Conservation (phyloP, 2,329 filamentous ascomycete genomes). For the Pseudophaeomoniella oleicola region DNA sequence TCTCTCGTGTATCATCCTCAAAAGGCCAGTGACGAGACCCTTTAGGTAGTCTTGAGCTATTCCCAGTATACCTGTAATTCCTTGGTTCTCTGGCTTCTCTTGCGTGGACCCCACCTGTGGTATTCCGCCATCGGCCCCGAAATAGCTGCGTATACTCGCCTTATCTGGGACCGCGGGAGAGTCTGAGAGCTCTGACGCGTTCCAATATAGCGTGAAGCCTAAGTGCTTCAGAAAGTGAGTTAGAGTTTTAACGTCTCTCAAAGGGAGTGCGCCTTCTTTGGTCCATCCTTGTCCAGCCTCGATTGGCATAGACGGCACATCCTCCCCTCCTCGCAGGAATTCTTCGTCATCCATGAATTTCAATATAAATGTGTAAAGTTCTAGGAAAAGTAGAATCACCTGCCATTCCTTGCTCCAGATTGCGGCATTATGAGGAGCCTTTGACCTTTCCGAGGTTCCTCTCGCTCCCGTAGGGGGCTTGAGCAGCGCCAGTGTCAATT, state of each 20-base stretch:
- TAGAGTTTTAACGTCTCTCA: slow-evolving; percentile 58
- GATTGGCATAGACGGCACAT: slow-evolving; percentile 10
- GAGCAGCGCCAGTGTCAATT: slow-evolving; percentile 42
- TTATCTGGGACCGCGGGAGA: slow-evolving; percentile 22
- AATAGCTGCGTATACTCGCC: slow-evolving; percentile 31
- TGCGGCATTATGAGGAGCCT: slow-evolving; percentile 19
- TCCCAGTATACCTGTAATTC: slow-evolving; percentile 51
- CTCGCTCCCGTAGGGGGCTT: slow-evolving; percentile 28
- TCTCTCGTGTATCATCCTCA: slow-evolving; percentile 82
- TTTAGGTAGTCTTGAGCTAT: slow-evolving; percentile 68
- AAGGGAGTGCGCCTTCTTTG: slow-evolving; percentile 49
- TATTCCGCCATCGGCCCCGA: slow-evolving; percentile 16
- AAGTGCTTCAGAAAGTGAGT: slow-evolving; percentile 81
- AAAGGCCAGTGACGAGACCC: slow-evolving; percentile 60
- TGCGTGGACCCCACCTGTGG: slow-evolving; percentile 11
- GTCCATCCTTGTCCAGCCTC: slow-evolving; percentile 3
- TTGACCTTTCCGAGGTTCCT: slow-evolving; percentile 14
- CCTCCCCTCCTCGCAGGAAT: slow-evolving; percentile 53
- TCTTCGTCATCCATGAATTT: slow-evolving; percentile 94
- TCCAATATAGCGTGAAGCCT: slow-evolving; percentile 78
- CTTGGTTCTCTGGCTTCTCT: slow-evolving; percentile 5
- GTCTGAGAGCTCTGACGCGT: slow-evolving; percentile 50
- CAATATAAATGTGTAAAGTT: slow-evolving; percentile 84
- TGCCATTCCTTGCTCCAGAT: slow-evolving; percentile 62
- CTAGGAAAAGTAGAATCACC: slow-evolving; percentile 76